Base-by-base conservation (phyloP, 225 moss, liverwort and hornwort species). In the Pseudoscleropodium purum region DNA sequence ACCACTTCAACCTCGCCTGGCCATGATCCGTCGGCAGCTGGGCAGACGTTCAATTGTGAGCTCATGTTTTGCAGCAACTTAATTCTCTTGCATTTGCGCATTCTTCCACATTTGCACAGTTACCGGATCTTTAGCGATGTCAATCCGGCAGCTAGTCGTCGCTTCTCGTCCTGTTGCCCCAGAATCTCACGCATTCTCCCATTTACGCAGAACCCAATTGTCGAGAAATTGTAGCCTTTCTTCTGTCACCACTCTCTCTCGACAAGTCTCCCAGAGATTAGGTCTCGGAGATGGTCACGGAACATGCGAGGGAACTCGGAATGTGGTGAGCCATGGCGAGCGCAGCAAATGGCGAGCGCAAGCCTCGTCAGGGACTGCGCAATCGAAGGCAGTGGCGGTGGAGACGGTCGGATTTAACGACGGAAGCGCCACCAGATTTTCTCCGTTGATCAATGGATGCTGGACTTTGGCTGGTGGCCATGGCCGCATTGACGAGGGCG, bases 401-500 rank as follows among this genome's bases (percentile, higher is more conserved):
- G 91, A 86, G 61, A 68, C 85, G 85, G 82, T 90, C 33, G 88
- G 77, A 45, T 94, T 94, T 10, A 92, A 94, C 62, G 94, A 94
- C 57, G 93, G 90, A 36, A 92, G 92, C 56, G 63, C 92, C 21
- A 92, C 92, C 11, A 33, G 86, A 41, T 90, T 92, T 52, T 88
- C 92, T 72, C 93, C 93, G 56, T 15, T 94, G 34, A 74, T 93
- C 29, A 94, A 92, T 75, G 93, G 94, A 10, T 93, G 93, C 79
- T 93, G 93, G 94, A 92, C 92, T 77, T 67, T 93, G 82, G 93
- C 91, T 24, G 93, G 91, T 27, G 92, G 92, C 75, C 93, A 94
- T 91, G 94, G 94, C 88, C 90, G 82, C 31, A 74, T 92, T 66
- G 86, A 89, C 45, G 92, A 93, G 79, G 63, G 88, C 84, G 87